Evolutionary conservation across 106 monocot genomes (phyloP), one percentile per base, ranked within the genome.

Genomic region (Apostasia ramifera): DNA sequence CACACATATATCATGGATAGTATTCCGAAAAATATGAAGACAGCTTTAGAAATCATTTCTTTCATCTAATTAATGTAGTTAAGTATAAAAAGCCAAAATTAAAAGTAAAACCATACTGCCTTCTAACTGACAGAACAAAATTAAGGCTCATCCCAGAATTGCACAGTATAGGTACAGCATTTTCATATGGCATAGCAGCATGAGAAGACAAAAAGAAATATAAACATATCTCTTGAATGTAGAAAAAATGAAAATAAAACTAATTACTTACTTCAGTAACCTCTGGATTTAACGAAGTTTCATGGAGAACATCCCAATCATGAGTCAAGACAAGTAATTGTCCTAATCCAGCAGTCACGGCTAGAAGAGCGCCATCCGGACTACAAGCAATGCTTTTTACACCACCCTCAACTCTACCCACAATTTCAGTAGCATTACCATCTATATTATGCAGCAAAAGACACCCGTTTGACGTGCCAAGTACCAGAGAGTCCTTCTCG

Each of bases 261-360:
- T 11, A 45, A 53, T 49, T 15, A 75, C 82, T 3, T 91, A 94
- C 94, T 66, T 79, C 66, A 11, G 62, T 70, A 77, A 80, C 72
- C 55, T 78, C 79, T 68, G 66, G 75, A 52, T 90, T 74, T 6
- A 90, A 84, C 47, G 77, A 61, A 72, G 77, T 79, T 73, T 98
- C 98, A 81, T 85, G 88, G 14, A 93, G 62, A 41, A 98, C 84
- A 73, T 97, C 90, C 98, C 98, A 98, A 61, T 98, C 98, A 66
- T 81, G 74, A 74, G 98, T 90, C 87, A 98, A 88, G 51, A 90
- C 76, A 47, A 98, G 74, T 53, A 93, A 78, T 55, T 85, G 86
- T 52, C 93, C 93, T 8, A 80, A 74, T 52, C 93, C 93, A 82
- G 85, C 66, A 49, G 87, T 83, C 46, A 98, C 78, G 69, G 87